Conservation (phyloP, 805 yeast genomes). For the Yarrowia sp. region DNA sequence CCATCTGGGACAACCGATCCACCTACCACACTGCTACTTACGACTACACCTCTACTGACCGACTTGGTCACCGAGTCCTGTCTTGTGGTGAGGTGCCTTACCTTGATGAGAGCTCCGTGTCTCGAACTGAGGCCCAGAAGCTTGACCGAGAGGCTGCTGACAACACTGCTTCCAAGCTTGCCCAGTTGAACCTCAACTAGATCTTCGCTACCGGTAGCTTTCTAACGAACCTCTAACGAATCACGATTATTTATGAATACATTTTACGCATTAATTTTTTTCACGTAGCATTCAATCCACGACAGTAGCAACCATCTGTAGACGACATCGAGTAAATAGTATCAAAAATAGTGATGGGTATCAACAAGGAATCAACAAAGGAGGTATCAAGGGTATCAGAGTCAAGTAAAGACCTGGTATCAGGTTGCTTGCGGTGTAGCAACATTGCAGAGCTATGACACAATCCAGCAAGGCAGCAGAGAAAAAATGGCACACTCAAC, state of each 20-base stretch:
- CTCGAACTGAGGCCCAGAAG: conserved; percentile 32
- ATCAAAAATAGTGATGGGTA: background rate
- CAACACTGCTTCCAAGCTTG: conserved; percentile 5
- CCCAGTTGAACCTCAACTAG: conserved; percentile 20
- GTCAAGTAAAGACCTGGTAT: no score
- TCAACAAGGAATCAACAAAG: background rate
- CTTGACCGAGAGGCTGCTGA: conserved; percentile 15
- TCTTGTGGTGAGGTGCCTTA: conserved; percentile 54
- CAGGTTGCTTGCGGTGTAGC: no score
- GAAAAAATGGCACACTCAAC: background rate
- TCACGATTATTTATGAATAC: conserved; percentile 25
- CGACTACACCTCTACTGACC: conserved; percentile 39
- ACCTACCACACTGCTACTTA: conserved; percentile 54
- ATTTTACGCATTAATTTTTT: conserved; percentile 6
- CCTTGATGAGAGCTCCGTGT: conserved; percentile 45
- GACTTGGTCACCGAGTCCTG: conserved; percentile 49
- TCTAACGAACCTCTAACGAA: conserved; percentile 15
- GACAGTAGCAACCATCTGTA: background rate
- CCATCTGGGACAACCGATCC: conserved; percentile 61
- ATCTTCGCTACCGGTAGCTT: conserved; percentile 4
- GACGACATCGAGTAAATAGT: background rate
- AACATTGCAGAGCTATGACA: no score
- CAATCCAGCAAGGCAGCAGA: no score
- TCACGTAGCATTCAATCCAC: background rate
- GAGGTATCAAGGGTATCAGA: no score